Evolutionary conservation across 495 filamentous ascomycete genomes (phyloP).

Genomic region (Annulohypoxylon bovei): DNA sequence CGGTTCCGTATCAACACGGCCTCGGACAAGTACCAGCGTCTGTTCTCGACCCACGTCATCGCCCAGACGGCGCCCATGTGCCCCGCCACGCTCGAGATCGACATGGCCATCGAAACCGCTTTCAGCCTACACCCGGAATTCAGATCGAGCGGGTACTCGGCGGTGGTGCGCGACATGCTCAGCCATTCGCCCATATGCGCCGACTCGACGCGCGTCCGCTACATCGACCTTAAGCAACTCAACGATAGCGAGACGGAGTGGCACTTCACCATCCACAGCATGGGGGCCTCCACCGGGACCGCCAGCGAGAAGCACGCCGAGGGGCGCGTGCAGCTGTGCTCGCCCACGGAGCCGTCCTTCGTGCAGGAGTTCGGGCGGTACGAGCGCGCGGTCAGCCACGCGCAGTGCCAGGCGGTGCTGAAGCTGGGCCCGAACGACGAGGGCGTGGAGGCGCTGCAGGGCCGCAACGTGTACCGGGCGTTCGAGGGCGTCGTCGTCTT

Average conservation of each 20-base stretch:
- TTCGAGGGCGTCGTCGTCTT: slow-evolving; percentile 61
- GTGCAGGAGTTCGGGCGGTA: slow-evolving; percentile 52
- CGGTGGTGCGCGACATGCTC: slow-evolving; percentile 47
- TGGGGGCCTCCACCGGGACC: too few species aligned
- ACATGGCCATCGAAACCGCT: slow-evolving; percentile 58
- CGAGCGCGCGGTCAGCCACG: slow-evolving; percentile 53
- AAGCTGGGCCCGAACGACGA: slow-evolving; percentile 34
- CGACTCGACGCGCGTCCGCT: background rate
- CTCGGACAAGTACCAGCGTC: slow-evolving; percentile 46
- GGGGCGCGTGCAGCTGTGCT: background rate
- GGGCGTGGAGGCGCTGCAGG: slow-evolving; percentile 59
- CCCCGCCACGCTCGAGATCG: slow-evolving; percentile 53
- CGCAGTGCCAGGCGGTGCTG: slow-evolving; percentile 50
- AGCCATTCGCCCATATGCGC: slow-evolving; percentile 47
- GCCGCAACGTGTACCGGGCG: slow-evolving; percentile 55
- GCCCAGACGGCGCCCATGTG: slow-evolving; percentile 58
- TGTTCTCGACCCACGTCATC: slow-evolving; percentile 56
- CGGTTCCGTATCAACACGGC: slow-evolving; percentile 60
- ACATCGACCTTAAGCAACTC: too few species aligned
- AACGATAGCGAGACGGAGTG: too few species aligned
- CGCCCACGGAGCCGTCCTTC: background rate
- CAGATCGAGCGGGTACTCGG: slow-evolving; percentile 17
- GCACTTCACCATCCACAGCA: too few species aligned
- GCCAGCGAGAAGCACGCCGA: background rate
- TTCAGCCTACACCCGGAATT: slow-evolving; percentile 49